Conservation (phyloP, 768 basidiomycete species). For the Mycena olivaceomarginata region DNA sequence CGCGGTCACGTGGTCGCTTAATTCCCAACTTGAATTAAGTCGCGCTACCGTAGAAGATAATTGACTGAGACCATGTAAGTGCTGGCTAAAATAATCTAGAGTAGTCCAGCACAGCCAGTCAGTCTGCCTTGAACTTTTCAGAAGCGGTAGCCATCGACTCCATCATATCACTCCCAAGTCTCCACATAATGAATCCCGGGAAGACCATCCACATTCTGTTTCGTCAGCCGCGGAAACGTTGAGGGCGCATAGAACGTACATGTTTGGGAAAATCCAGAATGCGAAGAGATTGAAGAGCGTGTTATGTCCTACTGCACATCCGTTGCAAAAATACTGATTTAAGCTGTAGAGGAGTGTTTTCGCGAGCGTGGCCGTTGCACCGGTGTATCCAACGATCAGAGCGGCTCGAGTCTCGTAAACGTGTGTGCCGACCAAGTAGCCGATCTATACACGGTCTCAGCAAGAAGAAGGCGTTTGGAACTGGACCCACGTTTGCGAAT, state of each 20-base stretch:
- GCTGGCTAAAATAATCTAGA: slow-evolving; percentile 16
- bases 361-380: slow-evolving; percentile 81
- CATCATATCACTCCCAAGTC: slow-evolving; percentile 59
- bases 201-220: slow-evolving; percentile 48
- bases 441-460: slow-evolving; percentile 52
- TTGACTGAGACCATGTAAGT: too few relatives aligned
- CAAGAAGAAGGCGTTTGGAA: background rate
- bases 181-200: slow-evolving; percentile 55
- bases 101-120: slow-evolving; percentile 6
- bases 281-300: slow-evolving; percentile 65
- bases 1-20: slow-evolving; percentile 12
- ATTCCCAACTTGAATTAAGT: background rate
- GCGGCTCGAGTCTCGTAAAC: slow-evolving; percentile 69
- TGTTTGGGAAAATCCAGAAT: slow-evolving; percentile 83
- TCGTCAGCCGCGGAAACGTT: background rate
- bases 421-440: slow-evolving; percentile 81
- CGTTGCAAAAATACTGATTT: slow-evolving; percentile 80
- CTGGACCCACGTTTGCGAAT: slow-evolving; percentile 70
- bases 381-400: slow-evolving; percentile 83
- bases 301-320: slow-evolving; percentile 81
- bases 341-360: slow-evolving; percentile 85
- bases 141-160: background rate
- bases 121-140: slow-evolving; percentile 27
- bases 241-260: slow-evolving; percentile 62
- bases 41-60: background rate